Evolutionary conservation across 257 asterid species (phyloP).

Genomic region (Capsicum baccatum): DNA sequence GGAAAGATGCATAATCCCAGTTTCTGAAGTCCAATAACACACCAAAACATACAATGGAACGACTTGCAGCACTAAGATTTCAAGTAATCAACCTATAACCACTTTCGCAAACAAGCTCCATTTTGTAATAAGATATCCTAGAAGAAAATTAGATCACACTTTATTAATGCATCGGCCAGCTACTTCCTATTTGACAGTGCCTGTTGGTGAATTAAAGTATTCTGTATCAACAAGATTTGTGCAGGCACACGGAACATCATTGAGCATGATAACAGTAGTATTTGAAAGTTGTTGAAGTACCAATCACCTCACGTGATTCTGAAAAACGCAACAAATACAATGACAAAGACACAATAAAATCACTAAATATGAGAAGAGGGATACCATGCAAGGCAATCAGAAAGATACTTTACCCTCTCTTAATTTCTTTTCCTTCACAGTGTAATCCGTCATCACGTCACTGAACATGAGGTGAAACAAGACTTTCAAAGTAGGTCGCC

Average conservation of each 20-base stretch:
- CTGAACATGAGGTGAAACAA: conserved; percentile 35
- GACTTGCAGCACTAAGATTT: no score
- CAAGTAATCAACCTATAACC: no score
- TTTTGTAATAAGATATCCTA: no score
- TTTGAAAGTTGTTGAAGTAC: background rate
- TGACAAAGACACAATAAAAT: background rate
- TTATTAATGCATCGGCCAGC: no score
- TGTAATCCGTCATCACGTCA: background rate
- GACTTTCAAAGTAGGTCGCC: conserved; percentile 38
- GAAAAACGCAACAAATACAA: background rate
- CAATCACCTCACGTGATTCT: background rate
- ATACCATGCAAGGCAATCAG: background rate
- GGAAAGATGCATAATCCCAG: background rate
- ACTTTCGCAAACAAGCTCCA: no score
- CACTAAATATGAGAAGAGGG: conserved; percentile 4
- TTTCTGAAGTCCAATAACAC: background rate
- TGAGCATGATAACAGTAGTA: background rate
- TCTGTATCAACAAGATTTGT: no score
- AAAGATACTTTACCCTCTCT: background rate
- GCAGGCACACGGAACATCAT: no score
- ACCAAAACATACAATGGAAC: background rate
- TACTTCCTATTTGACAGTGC: no score
- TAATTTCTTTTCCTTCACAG: background rate
- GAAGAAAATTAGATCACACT: no score
- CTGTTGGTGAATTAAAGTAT: no score